Evolutionary conservation across 495 filamentous ascomycete species (phyloP), one percentile per base, ranked within the genome.

Genomic region (Durotheca rogersii): DNA sequence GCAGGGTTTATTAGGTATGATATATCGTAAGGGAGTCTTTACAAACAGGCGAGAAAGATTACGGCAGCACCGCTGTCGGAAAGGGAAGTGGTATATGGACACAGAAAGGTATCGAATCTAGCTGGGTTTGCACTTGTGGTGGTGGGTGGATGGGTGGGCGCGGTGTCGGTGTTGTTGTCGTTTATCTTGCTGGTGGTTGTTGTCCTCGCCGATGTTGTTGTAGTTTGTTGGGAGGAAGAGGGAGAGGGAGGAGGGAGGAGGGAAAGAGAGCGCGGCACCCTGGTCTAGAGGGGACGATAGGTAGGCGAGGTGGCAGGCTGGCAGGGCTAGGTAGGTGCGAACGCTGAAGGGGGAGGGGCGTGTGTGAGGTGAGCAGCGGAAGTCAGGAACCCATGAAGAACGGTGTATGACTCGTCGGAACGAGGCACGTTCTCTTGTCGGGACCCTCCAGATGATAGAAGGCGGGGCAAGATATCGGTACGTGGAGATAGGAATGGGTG

Each of bases 51-150:
- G 38, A 39, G 31, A 41, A 30, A 18, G 37, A 40, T 43, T 44
- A 47, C 42, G 36, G 20, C 55, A 58, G 55, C 55, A 49, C 55
- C 53, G 55, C 55, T 48, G 55, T 58, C n/a, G n/a, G n/a, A n/a
- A n/a, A n/a, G n/a, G 51, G 41, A 40, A 34, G 23, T 27, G 9
- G 23, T 27, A 34, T 53, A 53, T 53, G 45, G 27, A 58, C 32
- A 48, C 29, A 49, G 36, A 49, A 41, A 37, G 44, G 45, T 53
- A 52, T 58, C 45, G 55, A 53, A 39, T 58, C 55, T 58, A 57
- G 23, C 9, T 27, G 23, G 23, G 4, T 27, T 27, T 27, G 4
- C 4, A 27, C 23, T 27, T 27, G 23, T 27, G 4, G 23, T 27
- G 4, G 23, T 27, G 4, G 9, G 4, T 27, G 23, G 4, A 4